Evolutionary conservation across 2,329 filamentous ascomycete genomes (phyloP), one percentile per base, ranked within the genome.

Genomic region (Fusarium phyllophilum): DNA sequence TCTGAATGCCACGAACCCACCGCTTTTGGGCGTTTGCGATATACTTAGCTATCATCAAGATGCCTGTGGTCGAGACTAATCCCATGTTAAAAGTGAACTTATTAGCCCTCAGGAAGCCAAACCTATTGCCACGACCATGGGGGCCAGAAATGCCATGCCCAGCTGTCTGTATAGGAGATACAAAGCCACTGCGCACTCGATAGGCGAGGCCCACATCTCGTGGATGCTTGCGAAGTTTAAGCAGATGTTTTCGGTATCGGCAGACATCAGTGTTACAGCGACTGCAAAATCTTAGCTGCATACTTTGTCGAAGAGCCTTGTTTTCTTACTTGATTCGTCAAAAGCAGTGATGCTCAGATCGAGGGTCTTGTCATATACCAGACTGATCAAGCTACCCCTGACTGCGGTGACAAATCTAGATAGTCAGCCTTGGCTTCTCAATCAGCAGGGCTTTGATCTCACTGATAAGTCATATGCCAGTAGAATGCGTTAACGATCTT

Each of bases 1-100:
- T 69, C 48, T 70, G 68, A 10, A 69, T 70, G 13, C 65, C 66
- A 31, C 68, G 59, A n/a, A 70, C 17, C 68, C 68, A 70, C 42
- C 8, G 48, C 36, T 61, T 70, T 17, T 70, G 65, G 6, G 68
- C 68, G 24, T 57, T 60, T 55, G 59, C 68, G 34, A 70, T 70
- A 26, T 69, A 59, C 11, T 39, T 65, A 6, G 68, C 59, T 12
- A 70, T 68, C 33, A 69, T 45, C 59, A 65, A 51, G 22, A 51
- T 70, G 1, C 46, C 66, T 10, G 42, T 31, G 5, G 68, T 69
- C 8, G 68, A 55, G n/a, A 65, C 54, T 55, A 17, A 18, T 17
- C 13, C 11, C 6, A 29, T n/a, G 34, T 67, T 15, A 66, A 54
- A 7, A 10, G 20, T 20, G 6, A 5, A 14, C 11, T 3, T 9